These are phyloP conservation scores for Candida adriatica DNA, from an alignment of 805 yeast species.

Conservation along the genomic window DNA sequence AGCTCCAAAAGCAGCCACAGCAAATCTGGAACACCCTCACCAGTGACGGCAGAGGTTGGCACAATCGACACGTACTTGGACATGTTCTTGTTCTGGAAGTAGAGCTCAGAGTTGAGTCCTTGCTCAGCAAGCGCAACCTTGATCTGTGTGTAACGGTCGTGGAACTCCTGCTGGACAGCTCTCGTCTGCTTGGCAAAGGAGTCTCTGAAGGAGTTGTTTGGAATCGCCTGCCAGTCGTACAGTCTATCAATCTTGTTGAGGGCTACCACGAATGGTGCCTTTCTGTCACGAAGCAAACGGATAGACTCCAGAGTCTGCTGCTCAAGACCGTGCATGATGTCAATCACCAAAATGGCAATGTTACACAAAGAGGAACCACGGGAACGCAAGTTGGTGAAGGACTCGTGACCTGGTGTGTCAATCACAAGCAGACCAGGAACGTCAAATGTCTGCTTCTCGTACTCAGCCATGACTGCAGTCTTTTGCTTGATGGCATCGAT, in stretches of 20 bases:
- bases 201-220: slow-evolving; percentile 94
- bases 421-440: slow-evolving; percentile 96
- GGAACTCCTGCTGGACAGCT: slow-evolving; percentile 88
- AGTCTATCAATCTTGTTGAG: slow-evolving; percentile 96
- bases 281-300: slow-evolving; percentile 85
- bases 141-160: slow-evolving; percentile 76
- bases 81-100: slow-evolving; percentile 91
- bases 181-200: slow-evolving; percentile 76
- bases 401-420: slow-evolving; percentile 99
- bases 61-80: slow-evolving; percentile 92
- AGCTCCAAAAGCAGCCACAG: slow-evolving; percentile 91
- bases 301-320: slow-evolving; percentile 96
- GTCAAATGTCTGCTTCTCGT: slow-evolving; percentile 79
- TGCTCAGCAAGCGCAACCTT: slow-evolving; percentile 93
- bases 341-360: slow-evolving; percentile 97
- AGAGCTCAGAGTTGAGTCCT: slow-evolving; percentile 95
- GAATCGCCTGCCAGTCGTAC: slow-evolving; percentile 86
- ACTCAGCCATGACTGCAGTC: slow-evolving; percentile 84
- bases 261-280: slow-evolving; percentile 97
- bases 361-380: slow-evolving; percentile 99
- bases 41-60: slow-evolving; percentile 98
- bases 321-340: slow-evolving; percentile 98
- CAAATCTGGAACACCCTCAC: slow-evolving; percentile 99
- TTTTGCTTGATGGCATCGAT: slow-evolving; percentile 87
- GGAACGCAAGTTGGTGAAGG: slow-evolving; percentile 93